Evolutionary conservation across 2,329 filamentous ascomycete genomes (phyloP).

Genomic region (Xylaria sp.): DNA sequence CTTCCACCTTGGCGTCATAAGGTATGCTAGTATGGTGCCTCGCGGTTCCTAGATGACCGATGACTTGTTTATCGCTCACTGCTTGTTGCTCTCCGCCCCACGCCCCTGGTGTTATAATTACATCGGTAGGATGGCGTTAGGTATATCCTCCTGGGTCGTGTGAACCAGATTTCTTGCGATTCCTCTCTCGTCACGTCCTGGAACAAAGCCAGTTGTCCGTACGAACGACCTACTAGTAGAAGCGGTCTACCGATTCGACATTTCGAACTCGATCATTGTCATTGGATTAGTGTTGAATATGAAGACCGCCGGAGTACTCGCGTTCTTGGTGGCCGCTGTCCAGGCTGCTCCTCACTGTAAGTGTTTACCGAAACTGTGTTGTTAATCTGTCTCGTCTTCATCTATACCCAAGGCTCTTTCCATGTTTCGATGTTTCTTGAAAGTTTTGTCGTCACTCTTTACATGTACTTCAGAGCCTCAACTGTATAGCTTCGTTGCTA

Average conservation of each 20-base stretch:
- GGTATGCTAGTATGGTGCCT: slow-evolving; percentile 25
- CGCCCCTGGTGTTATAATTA: background rate
- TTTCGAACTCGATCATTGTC: background rate
- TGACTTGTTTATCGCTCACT: slow-evolving; percentile 11
- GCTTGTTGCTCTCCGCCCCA: slow-evolving; percentile 2
- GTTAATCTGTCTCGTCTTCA: too few species aligned
- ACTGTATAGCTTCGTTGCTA: background rate
- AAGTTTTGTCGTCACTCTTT: background rate
- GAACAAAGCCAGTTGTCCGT: background rate
- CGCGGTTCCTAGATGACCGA: slow-evolving; percentile 11
- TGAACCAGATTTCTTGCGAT: slow-evolving; percentile 1
- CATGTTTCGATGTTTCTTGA: background rate
- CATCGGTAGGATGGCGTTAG: background rate
- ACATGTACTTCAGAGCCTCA: background rate
- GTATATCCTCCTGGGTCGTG: background rate
- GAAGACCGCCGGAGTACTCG: slow-evolving; percentile 38
- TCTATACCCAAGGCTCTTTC: too few species aligned
- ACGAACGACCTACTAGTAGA: background rate
- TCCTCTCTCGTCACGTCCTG: background rate
- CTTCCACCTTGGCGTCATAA: slow-evolving; percentile 21
- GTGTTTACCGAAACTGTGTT: too few species aligned
- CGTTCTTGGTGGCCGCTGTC: slow-evolving; percentile 38
- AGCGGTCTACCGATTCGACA: background rate
- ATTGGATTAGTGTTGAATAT: slow-evolving; percentile 36
- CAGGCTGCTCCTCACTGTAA: slow-evolving; percentile 48